phyloP scores from a whole-genome alignment of 164 flowering plant species.

The Chloranthus sessilifolius region DNA sequence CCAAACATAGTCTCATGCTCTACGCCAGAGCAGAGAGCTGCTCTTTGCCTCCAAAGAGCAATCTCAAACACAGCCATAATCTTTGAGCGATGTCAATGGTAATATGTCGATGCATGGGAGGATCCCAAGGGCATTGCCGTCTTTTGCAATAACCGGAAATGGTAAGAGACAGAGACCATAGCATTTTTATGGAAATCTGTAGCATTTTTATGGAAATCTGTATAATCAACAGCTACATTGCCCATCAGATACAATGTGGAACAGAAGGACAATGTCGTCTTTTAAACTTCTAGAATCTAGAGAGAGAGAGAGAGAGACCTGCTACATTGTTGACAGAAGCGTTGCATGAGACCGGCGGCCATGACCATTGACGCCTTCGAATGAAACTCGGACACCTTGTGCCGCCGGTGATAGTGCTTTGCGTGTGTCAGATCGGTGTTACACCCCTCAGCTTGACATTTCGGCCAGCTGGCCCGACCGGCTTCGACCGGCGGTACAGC shows the following conservation, averaged over 20 bases:
- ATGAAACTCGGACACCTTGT: constrained; percentile 90
- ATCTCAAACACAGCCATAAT: too few species aligned
- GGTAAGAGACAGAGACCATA: too few species aligned
- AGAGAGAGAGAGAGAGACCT: constrained; percentile 33
- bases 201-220: too few species aligned
- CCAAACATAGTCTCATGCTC: too few species aligned
- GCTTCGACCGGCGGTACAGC: constrained; percentile 60
- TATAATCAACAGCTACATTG: background rate
- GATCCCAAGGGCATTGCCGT: constrained; percentile 25
- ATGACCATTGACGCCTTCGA: constrained; percentile 79
- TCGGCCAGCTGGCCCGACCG: constrained; percentile 37
- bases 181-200: too few species aligned
- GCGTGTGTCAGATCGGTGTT: constrained; percentile 66
- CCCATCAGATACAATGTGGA: background rate
- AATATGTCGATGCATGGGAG: too few species aligned
- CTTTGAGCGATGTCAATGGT: too few species aligned
- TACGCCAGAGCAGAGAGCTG: too few species aligned
- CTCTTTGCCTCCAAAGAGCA: too few species aligned
- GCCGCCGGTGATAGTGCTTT: constrained; percentile 85
- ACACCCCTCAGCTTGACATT: constrained; percentile 88
- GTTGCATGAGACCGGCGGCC: constrained; percentile 71
- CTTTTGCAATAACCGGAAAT: constrained; percentile 2
- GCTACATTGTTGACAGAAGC: constrained; percentile 98
- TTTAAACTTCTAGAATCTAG: background rate
- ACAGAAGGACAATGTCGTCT: constrained; percentile 19